Conservation (phyloP, 2,329 filamentous ascomycete species). For the Lachnellula subtilissima region DNA sequence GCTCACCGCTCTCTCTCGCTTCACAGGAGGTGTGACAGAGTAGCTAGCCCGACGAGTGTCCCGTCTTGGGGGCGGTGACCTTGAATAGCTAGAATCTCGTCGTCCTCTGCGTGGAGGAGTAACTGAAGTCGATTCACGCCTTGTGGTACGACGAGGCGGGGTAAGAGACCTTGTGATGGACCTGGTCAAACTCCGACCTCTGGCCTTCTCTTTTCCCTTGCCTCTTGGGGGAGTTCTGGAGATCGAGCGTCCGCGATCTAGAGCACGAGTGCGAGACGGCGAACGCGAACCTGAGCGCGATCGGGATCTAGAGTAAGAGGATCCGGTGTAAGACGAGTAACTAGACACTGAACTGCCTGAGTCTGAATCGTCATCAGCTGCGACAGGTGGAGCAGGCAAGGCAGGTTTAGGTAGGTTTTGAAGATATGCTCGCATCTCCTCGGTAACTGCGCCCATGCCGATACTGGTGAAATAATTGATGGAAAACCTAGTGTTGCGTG, state of each 20-base stretch:
- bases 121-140: conserved; percentile 15
- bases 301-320: conserved; percentile 48
- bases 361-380: conserved; percentile 56
- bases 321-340: conserved; percentile 69
- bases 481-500: conserved; percentile 87
- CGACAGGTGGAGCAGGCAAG: conserved; percentile 59
- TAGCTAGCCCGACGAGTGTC: conserved; percentile 13
- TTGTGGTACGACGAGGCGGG: conserved; percentile 12
- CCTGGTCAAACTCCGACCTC: conserved; percentile 27
- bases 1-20: conserved; percentile 15
- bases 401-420: conserved; percentile 86
- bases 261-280: conserved; percentile 14
- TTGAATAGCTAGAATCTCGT: conserved; percentile 20
- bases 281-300: conserved; percentile 23
- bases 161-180: conserved; percentile 22
- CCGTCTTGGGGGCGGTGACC: conserved; percentile 20
- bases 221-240: conserved; percentile 17
- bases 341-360: conserved; percentile 63
- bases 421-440: conserved; percentile 88
- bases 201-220: conserved; percentile 15
- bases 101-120: conserved; percentile 20
- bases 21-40: conserved; percentile 18
- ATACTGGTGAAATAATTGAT: conserved; percentile 99
- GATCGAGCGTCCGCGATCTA: conserved; percentile 16
- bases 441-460: conserved; percentile 89